Evolutionary conservation across 768 basidiomycete genomes (phyloP).

Genomic region (Exidia glandulosa): DNA sequence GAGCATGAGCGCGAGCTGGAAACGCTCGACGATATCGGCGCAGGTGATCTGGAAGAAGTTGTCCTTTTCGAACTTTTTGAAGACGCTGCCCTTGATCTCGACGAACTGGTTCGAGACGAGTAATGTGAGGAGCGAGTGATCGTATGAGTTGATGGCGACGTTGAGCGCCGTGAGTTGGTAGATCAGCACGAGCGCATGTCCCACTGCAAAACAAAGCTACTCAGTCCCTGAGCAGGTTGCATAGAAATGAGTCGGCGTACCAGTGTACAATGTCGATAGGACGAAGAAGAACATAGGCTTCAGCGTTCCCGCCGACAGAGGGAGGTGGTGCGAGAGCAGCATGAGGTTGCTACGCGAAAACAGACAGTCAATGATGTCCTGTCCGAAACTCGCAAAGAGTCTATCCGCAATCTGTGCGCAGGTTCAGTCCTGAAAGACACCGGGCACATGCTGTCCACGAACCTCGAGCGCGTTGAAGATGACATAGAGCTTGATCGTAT

Average conservation of each 20-base stretch:
- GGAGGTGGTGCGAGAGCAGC: conserved; percentile 50
- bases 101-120: conserved; percentile 98
- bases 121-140: conserved; percentile 86
- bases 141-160: conserved; percentile 96
- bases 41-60: conserved; percentile 98
- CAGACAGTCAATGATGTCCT: conserved; percentile 92
- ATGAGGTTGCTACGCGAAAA: conserved; percentile 88
- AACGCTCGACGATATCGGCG: conserved; percentile 96
- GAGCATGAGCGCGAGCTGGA: conserved; percentile 86
- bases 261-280: conserved; percentile 71
- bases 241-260: conserved; percentile 34
- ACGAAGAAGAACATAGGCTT: conserved; percentile 77
- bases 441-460: conserved; percentile 15
- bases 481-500: conserved; percentile 97
- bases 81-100: conserved; percentile 98
- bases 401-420: conserved; percentile 79
- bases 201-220: conserved; percentile 36
- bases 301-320: conserved; percentile 53
- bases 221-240: background rate
- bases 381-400: conserved; percentile 90
- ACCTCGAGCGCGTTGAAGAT: conserved; percentile 99
- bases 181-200: conserved; percentile 88
- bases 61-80: conserved; percentile 99
- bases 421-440: background rate
- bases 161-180: conserved; percentile 93